These are phyloP conservation scores for Chionographis japonica DNA, from an alignment of 106 monocot species.

Conservation along the genomic window DNA sequence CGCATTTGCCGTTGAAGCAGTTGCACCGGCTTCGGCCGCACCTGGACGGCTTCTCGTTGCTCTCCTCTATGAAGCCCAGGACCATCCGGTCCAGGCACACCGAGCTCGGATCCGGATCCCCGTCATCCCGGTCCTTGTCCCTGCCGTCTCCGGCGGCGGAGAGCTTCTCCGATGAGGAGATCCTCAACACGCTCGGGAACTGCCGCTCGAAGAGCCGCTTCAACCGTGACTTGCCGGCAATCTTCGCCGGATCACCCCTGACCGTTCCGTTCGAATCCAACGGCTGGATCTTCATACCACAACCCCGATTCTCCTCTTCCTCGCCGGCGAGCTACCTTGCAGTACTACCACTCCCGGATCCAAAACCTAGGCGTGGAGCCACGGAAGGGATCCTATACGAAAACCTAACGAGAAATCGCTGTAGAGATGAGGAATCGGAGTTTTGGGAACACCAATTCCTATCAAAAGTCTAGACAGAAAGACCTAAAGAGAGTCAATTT, in stretches of 20 bases:
- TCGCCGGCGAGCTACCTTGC: background rate
- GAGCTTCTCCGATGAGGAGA: constrained; percentile 19
- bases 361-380: background rate
- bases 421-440: background rate
- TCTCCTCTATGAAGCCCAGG: constrained; percentile 69
- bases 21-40: constrained; percentile 45
- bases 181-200: constrained; percentile 29
- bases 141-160: background rate
- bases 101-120: constrained; percentile 50
- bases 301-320: background rate
- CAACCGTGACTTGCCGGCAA: constrained; percentile 33
- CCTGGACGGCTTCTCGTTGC: constrained; percentile 26
- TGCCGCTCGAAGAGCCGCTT: constrained; percentile 59
- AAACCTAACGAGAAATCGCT: background rate
- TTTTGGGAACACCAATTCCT: too few relatives aligned
- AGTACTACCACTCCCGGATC: background rate
- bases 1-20: constrained; percentile 60
- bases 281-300: constrained; percentile 56
- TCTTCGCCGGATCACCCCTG: constrained; percentile 4
- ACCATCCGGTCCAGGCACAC: constrained; percentile 57
- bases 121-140: constrained; percentile 17
- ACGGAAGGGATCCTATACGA: too few relatives aligned
- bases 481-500: too few relatives aligned
- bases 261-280: constrained; percentile 18
- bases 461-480: too few relatives aligned